Evolutionary conservation across 768 basidiomycete genomes (phyloP).

Genomic region (Trametes elegans): DNA sequence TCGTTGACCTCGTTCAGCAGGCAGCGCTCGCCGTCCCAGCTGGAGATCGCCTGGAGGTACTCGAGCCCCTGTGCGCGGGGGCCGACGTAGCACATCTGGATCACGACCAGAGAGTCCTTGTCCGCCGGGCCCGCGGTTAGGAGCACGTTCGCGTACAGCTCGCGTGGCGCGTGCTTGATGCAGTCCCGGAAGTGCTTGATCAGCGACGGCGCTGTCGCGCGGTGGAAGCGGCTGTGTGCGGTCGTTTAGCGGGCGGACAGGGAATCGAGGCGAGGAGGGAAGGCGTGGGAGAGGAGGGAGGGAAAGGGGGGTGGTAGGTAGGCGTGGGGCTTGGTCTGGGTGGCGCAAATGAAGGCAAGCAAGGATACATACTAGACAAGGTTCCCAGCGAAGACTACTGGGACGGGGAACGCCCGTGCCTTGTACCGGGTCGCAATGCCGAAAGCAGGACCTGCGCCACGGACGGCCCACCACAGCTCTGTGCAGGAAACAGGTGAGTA

Average conservation of each 20-base stretch:
- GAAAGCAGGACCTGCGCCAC: constrained; percentile 80
- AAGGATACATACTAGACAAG: constrained; percentile 74
- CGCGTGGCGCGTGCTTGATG: constrained; percentile 82
- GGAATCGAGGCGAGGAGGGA: too few relatives aligned
- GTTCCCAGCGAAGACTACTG: constrained; percentile 90
- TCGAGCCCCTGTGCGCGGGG: constrained; percentile 68
- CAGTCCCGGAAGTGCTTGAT: constrained; percentile 93
- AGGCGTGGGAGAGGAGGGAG: too few relatives aligned
- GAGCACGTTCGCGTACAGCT: constrained; percentile 87
- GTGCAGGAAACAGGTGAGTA: background rate
- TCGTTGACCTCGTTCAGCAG: constrained; percentile 89
- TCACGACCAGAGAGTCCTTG: constrained; percentile 81
- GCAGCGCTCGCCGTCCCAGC: constrained; percentile 87
- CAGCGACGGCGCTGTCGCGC: constrained; percentile 81
- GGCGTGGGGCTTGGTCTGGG: background rate
- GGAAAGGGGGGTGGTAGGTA: too few relatives aligned
- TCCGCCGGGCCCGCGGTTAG: constrained; percentile 87
- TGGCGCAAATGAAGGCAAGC: too few relatives aligned
- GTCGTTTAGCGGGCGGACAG: background rate
- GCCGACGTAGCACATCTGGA: constrained; percentile 91
- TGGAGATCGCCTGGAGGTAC: constrained; percentile 80
- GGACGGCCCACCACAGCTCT: constrained; percentile 89
- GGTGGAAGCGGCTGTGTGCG: constrained; percentile 72
- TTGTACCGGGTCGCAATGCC: constrained; percentile 90
- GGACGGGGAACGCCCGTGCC: constrained; percentile 84